Evolutionary conservation across 2,329 filamentous ascomycete genomes (phyloP).

Genomic region (Cercospora zeina): DNA sequence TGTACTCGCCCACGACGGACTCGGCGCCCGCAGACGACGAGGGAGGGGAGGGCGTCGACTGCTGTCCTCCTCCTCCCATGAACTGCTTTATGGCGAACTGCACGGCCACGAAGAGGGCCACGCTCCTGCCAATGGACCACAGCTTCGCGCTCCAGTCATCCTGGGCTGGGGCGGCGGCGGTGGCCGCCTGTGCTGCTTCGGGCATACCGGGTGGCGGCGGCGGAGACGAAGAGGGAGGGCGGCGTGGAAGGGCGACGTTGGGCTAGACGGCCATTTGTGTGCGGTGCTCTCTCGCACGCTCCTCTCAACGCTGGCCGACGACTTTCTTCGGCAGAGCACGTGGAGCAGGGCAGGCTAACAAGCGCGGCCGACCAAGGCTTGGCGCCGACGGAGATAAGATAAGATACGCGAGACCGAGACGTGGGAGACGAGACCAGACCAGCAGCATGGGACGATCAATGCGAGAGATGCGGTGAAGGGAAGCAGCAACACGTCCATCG

Average conservation of each 20-base stretch:
- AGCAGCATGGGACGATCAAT: background rate
- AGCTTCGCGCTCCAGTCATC: constrained; percentile 33
- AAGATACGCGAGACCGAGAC: constrained; percentile 8
- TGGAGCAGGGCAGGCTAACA: constrained; percentile 2
- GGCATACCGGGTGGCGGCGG: constrained; percentile 11
- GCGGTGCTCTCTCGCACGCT: constrained; percentile 4
- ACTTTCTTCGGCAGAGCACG: constrained; percentile 2
- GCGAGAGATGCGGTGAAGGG: constrained; percentile 7
- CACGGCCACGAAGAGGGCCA: constrained; percentile 60
- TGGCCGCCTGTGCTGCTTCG: constrained; percentile 11
- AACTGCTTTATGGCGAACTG: constrained; percentile 60
- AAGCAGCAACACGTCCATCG: background rate
- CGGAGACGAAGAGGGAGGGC: background rate
- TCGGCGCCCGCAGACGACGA: constrained; percentile 26
- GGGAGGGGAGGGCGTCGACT: constrained; percentile 25
- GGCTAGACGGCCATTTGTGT: constrained; percentile 12
- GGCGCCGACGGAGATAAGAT: constrained; percentile 13
- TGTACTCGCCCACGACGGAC: constrained; percentile 56
- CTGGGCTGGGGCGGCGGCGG: constrained; percentile 5
- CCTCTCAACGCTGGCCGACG: background rate
- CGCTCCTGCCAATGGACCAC: constrained; percentile 51
- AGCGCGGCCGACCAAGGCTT: background rate
- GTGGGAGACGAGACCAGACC: background rate
- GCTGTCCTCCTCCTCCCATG: constrained; percentile 44
- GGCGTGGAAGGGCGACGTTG: background rate